phyloP scores from a whole-genome alignment of 1,139 yeast species.

The Groenewaldozyma sp. region DNA sequence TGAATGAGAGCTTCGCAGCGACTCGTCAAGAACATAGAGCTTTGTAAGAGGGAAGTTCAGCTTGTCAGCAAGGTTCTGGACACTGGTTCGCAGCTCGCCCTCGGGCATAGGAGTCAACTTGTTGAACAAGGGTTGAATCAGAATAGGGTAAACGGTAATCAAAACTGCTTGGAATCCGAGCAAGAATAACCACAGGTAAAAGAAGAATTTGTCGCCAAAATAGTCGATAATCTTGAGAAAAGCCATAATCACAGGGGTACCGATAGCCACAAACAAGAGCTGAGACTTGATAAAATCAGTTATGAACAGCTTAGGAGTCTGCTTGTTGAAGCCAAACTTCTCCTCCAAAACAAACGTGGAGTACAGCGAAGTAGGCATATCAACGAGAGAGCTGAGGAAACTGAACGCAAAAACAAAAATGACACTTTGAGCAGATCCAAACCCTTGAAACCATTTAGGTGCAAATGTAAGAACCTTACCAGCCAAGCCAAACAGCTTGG shows the following conservation, averaged over 20 bases:
- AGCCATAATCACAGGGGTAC: conserved; percentile 64
- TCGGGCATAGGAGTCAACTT: conserved; percentile 83
- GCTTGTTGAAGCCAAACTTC: conserved; percentile 84
- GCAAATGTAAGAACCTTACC: conserved; percentile 33
- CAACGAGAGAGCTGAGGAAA: conserved; percentile 41
- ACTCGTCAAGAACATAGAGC: conserved; percentile 85
- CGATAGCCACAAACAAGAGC: conserved; percentile 45
- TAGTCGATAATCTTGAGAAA: conserved; percentile 72
- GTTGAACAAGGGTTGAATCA: conserved; percentile 88
- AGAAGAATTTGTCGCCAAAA: conserved; percentile 72
- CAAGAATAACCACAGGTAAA: conserved; percentile 66
- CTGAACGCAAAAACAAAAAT: conserved; percentile 48
- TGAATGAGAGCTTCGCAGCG: conserved; percentile 90
- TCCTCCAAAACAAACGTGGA: conserved; percentile 84
- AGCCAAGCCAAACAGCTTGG: conserved; percentile 57
- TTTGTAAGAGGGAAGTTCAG: conserved; percentile 81
- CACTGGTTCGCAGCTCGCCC: conserved; percentile 75
- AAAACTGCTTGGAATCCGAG: conserved; percentile 62
- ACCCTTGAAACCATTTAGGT: conserved; percentile 30
- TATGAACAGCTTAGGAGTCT: conserved; percentile 62
- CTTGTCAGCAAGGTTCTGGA: conserved; percentile 65
- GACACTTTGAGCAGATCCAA: conserved; percentile 43
- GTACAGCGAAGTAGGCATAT: conserved; percentile 66
- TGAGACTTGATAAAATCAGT: conserved; percentile 59
- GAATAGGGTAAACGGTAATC: conserved; percentile 63